Base-by-base conservation (phyloP, 2,329 filamentous ascomycete genomes). In the Pseudocercospora vitis region DNA sequence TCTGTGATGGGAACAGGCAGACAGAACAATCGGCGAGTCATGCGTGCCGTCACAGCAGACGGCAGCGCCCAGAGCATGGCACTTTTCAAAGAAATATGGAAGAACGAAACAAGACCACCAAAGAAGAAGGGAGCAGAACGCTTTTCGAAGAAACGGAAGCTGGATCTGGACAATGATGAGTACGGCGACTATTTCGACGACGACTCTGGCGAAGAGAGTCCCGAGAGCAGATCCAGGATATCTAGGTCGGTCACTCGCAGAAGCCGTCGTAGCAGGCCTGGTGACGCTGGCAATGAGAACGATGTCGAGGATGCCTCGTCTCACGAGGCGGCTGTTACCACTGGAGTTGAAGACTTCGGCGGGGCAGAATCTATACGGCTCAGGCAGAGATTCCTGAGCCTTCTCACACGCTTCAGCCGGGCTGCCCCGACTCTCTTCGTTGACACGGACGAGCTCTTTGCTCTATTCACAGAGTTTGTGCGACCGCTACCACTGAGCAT, bases 1-100 rank as follows among this genome's bases (percentile, higher is more conserved):
- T 70, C 53, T 68, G 77, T 40, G 1, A 61, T 68, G 42, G 68
- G 63, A 9, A 65, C 66, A 24, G 71, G 65, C 18, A 65, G 71
- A 28, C 68, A 55, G 74, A 77, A 58, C 65, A 75, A 46, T 73
- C 69, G 75, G 53, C 77, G 80, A 28, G 79, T 90, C 8, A 74
- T 88, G 55, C 81, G 81, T 58, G 85, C 87, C 1, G 75, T 91
- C 4, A 80, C 90, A 49, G 84, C 86, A 0, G 83, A 87, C 60
- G 87, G 85, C 1, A 75, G 73, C 23, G 67, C 74, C n/a, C 70
- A 81, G 12, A 69, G 70, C 3, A 68, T 78, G 33, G 78, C 74
- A 1, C 75, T 81, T 6, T 90, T 84, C 63, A 76, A 75, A 2
- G 84, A 89, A 64, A 73, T 91, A 3, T 92, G 88, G 72, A 76